Conservation (phyloP, 2,329 filamentous ascomycete genomes). For the Didymella exigua region DNA sequence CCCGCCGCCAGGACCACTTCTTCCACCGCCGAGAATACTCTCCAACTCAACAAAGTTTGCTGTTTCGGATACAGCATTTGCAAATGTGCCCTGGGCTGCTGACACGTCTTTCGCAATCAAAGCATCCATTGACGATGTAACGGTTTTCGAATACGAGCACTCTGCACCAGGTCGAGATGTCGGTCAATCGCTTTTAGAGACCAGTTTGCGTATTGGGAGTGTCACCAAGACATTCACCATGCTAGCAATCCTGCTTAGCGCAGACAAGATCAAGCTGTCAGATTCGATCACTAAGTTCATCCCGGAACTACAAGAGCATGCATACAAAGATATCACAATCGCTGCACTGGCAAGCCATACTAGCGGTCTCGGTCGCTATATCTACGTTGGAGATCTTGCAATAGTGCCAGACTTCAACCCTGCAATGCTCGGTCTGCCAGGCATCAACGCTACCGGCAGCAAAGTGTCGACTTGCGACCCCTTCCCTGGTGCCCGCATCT, state of each 20-base stretch:
- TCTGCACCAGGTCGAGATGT: conserved; percentile 21
- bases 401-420: conserved; percentile 21
- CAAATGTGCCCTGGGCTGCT: conserved; percentile 5
- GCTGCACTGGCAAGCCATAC: conserved; percentile 29
- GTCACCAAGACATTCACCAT: conserved; percentile 37
- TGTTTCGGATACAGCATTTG: conserved; percentile 12
- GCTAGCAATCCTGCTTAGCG: conserved; percentile 29
- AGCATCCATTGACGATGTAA: conserved; percentile 26
- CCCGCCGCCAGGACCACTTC: conserved; percentile 29
- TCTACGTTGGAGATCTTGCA: conserved; percentile 32
- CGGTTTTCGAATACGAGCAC: conserved; percentile 25
- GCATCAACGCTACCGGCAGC: conserved; percentile 18
- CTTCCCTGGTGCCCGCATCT: conserved; percentile 26
- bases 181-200: conserved; percentile 20
- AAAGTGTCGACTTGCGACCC: conserved; percentile 28
- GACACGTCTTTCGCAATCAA: conserved; percentile 33
- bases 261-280: conserved; percentile 27
- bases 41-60: conserved; percentile 4
- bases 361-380: conserved; percentile 30
- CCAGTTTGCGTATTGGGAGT: conserved; percentile 30
- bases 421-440: conserved; percentile 25
- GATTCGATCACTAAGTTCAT: conserved; percentile 34
- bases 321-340: conserved; percentile 31
- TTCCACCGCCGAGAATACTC: conserved; percentile 26
- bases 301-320: conserved; percentile 22